phyloP scores from a whole-genome alignment of 2,329 filamentous ascomycete species.

The Macrophomina phaseolina region DNA sequence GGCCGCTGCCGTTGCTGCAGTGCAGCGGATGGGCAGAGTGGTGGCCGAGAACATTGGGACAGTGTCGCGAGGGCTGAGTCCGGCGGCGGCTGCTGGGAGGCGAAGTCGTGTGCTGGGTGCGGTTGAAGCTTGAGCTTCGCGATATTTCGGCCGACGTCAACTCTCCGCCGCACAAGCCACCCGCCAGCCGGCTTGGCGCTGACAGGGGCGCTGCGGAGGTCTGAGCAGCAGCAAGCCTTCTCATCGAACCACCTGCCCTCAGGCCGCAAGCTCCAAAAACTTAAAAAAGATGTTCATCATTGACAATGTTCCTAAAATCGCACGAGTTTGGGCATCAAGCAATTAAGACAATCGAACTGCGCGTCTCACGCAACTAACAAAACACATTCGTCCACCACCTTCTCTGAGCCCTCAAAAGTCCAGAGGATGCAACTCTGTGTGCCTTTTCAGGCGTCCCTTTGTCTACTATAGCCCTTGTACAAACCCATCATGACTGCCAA shows the following conservation, averaged over 20 bases:
- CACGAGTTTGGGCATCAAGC: neutral
- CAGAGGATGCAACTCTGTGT: neutral
- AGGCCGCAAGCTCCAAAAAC: conserved; percentile 1
- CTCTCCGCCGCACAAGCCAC: conserved; percentile 13
- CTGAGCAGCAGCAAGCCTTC: neutral
- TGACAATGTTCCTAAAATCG: conserved; percentile 20
- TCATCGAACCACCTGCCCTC: conserved; percentile 13
- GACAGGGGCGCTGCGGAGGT: neutral
- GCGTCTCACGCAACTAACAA: neutral
- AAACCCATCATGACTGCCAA: conserved; percentile 13
- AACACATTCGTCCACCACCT: neutral
- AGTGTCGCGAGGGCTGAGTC: neutral
- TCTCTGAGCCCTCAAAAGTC: neutral
- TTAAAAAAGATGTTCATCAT: conserved; percentile 22
- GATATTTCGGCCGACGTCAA: conserved; percentile 27
- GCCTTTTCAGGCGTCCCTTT: neutral
- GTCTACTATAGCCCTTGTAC: conserved; percentile 6
- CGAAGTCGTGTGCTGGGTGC: neutral
- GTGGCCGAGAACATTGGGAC: conserved; percentile 19
- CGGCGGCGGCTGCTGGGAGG: neutral
- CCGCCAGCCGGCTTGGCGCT: conserved; percentile 17
- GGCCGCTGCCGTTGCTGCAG: conserved; percentile 16
- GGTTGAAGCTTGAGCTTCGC: conserved; percentile 20
- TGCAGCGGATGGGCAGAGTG: conserved; percentile 22
- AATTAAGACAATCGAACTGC: neutral